Base-by-base conservation (phyloP, 441 rosid species). In the Biscutella laevigata region DNA sequence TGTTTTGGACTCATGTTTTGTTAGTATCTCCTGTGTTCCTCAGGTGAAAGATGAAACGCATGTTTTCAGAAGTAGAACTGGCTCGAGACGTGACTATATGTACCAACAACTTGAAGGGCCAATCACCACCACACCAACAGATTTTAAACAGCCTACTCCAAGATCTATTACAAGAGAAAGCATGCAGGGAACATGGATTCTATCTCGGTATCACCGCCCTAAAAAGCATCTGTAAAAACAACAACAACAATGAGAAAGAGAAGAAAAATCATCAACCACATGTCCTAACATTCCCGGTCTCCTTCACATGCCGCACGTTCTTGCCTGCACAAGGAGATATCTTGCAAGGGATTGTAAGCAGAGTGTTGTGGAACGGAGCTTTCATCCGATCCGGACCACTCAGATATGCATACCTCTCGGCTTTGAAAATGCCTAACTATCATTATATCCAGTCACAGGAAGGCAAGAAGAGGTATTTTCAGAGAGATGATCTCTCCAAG, bases 241-340 rank as follows among this genome's bases (percentile, higher is more conserved):
- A 41, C 35, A 22, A 16, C 38, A 46, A 2, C 19, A 33, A 26
- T 14, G 4, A 19, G 2, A 4, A 38, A n/a, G 13, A 41, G 4
- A 9, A 40, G 4, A 4, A 60, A 20, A 19, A 38, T 41, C 32
- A 8, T 24, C 42, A 46, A 47, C 10, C 25, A 3, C 19, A 33
- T 0, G 6, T 19, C 34, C 34, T 45, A 26, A 66, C 39, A 17
- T 47, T 67, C 57, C 53, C 32, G 0, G 71, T 67, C 19, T 54
- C 53, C n/a, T 67, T 67, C 67, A 67, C 57, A 40, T 67, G 71
- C 54, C 71, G 67, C 17, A 60, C 67, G 10, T 67, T 67, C 67
- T 40, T 67, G 29, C 71, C 71, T 26, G n/a, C 14, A 6, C 28
- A 10, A 32, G 71, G 71, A 47, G 58, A 61, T 34, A 28, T 61